phyloP scores from a whole-genome alignment of 805 yeast genomes.

The Kuraishia hungarica region DNA sequence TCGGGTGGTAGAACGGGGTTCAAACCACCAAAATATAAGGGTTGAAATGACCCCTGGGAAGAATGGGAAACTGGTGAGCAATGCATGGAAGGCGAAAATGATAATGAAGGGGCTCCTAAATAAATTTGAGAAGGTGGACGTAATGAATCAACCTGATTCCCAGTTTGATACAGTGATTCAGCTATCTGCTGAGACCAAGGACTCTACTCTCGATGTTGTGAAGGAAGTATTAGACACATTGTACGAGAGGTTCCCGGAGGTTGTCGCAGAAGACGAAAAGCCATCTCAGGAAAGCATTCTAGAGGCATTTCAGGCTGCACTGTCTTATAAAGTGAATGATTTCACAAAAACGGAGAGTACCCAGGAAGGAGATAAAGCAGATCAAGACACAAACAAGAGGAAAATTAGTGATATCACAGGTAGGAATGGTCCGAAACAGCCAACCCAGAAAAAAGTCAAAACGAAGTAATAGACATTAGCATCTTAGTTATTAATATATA shows the following conservation, averaged over 20 bases:
- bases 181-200: conserved; percentile 31
- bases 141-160: conserved; percentile 45
- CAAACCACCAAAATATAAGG: conserved; percentile 81
- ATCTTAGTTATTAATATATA: background rate
- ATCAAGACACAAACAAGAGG: too few relatives aligned
- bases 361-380: too few relatives aligned
- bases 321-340: background rate
- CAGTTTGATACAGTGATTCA: conserved; percentile 59
- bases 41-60: conserved; percentile 33
- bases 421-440: too few relatives aligned
- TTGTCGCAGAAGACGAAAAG: conserved; percentile 22
- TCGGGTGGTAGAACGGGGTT: conserved; percentile 66
- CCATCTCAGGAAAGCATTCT: conserved; percentile 35
- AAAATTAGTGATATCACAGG: too few relatives aligned
- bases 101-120: conserved; percentile 71
- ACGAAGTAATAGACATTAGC: background rate
- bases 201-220: conserved; percentile 30
- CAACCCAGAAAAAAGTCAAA: too few relatives aligned
- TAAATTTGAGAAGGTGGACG: conserved; percentile 55
- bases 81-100: conserved; percentile 27
- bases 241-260: conserved; percentile 27
- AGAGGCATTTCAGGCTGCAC: conserved; percentile 30
- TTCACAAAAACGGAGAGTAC: background rate
- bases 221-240: background rate
- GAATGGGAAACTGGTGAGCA: conserved; percentile 15